Evolutionary conservation across 371 early-diverging fungal species (phyloP).

Genomic region (Thermomucor indicae-seudaticae): DNA sequence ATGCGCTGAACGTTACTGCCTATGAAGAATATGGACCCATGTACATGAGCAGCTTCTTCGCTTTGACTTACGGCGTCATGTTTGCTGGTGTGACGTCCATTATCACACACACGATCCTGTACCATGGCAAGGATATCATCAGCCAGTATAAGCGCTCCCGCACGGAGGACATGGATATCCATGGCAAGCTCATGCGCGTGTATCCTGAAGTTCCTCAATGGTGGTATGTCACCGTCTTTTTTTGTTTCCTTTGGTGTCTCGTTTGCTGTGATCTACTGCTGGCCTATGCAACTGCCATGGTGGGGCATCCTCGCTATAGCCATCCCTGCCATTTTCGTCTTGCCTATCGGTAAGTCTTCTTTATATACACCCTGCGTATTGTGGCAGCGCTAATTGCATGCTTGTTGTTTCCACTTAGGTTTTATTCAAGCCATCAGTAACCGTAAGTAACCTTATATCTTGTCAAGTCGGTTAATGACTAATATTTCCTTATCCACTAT

Average conservation of each 20-base stretch:
- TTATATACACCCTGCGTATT: too few relatives aligned
- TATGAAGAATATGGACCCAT: constrained; percentile 71
- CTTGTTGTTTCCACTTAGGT: too few relatives aligned
- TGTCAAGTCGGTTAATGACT: too few relatives aligned
- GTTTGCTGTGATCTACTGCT: constrained; percentile 47
- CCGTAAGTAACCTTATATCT: too few relatives aligned
- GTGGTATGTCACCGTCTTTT: constrained; percentile 67
- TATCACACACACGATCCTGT: constrained; percentile 58
- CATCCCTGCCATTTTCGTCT: constrained; percentile 60
- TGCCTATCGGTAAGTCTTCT: constrained; percentile 86
- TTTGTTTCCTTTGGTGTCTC: constrained; percentile 36
- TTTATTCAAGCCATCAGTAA: constrained; percentile 70
- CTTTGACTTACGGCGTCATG: constrained; percentile 55
- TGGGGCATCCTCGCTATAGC: constrained; percentile 65
- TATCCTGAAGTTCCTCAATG: constrained; percentile 69
- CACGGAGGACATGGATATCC: constrained; percentile 59
- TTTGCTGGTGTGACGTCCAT: constrained; percentile 66
- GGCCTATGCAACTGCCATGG: constrained; percentile 61
- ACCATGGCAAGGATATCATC: constrained; percentile 61
- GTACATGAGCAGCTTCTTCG: constrained; percentile 60
- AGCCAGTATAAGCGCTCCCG: constrained; percentile 55
- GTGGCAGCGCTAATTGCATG: too few relatives aligned
- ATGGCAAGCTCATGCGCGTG: constrained; percentile 65
- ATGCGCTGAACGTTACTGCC: constrained; percentile 51
- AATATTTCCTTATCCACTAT: too few relatives aligned